These are phyloP conservation scores for Simplicillium aogashimaense DNA, from an alignment of 2,329 filamentous ascomycete genomes.

Conservation along the genomic window DNA sequence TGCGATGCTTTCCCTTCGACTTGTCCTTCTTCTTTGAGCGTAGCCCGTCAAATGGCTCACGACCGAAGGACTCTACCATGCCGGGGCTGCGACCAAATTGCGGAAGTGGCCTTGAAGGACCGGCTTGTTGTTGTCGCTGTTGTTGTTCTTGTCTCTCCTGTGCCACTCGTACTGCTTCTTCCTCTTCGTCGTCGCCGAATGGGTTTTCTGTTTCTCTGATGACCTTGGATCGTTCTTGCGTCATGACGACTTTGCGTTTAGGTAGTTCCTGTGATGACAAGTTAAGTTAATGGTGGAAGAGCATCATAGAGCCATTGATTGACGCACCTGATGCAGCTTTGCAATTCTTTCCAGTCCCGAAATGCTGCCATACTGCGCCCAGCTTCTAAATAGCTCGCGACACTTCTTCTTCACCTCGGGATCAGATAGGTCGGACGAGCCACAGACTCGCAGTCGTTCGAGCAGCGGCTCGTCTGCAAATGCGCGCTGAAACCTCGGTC, in stretches of 20 bases:
- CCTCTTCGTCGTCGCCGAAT: conserved; percentile 56
- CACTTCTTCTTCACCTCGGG: conserved; percentile 81
- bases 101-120: conserved; percentile 4
- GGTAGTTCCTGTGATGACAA: conserved; percentile 42
- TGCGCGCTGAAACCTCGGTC: conserved; percentile 71
- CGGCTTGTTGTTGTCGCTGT: conserved; percentile 6
- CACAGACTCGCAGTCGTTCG: conserved; percentile 81
- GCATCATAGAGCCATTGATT: too few relatives aligned
- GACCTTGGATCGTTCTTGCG: conserved; percentile 72
- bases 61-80: conserved; percentile 23
- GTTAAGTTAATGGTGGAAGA: background rate
- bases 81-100: conserved; percentile 8
- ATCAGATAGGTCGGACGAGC: conserved; percentile 76
- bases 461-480: conserved; percentile 89
- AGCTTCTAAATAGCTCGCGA: conserved; percentile 74
- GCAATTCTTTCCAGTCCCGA: conserved; percentile 73
- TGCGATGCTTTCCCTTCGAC: conserved; percentile 35
- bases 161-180: conserved; percentile 29
- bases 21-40: conserved; percentile 42
- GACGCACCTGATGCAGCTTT: conserved; percentile 57
- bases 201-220: conserved; percentile 71
- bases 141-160: conserved; percentile 2
- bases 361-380: conserved; percentile 77
- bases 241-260: conserved; percentile 59
- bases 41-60: conserved; percentile 27